Percentiles rank a stretch among this genome's conserved stretches.
Evolutionary conservation across 2,329 filamentous ascomycete species (phyloP).

Genomic region (Nothopassalora personata): DNA sequence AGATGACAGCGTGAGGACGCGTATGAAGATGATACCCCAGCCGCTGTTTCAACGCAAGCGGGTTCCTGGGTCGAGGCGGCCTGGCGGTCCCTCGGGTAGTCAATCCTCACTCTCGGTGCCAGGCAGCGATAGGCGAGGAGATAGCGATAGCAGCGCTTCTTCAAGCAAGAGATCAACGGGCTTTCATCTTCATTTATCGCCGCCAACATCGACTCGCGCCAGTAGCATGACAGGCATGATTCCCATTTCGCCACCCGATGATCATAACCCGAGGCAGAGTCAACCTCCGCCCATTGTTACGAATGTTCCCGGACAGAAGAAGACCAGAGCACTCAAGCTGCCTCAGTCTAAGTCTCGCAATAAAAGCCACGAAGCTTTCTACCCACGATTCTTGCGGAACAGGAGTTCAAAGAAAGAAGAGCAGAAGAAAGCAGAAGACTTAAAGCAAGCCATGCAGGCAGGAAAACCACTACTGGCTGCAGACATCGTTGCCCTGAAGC

Average conservation of each 20-base stretch:
- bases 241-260: constrained; percentile 30
- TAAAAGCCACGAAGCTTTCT: constrained; percentile 19
- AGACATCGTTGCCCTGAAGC: constrained; percentile 19
- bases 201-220: constrained; percentile 5
- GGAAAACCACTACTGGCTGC: constrained; percentile 19
- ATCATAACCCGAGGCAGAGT: background rate
- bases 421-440: constrained; percentile 3
- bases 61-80: background rate
- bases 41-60: constrained; percentile 26
- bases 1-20: constrained; percentile 21
- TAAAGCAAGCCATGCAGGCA: background rate
- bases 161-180: constrained; percentile 10
- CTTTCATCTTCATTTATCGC: constrained; percentile 21
- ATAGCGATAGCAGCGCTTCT: constrained; percentile 4
- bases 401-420: constrained; percentile 14
- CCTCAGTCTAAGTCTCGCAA: constrained; percentile 1
- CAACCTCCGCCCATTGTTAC: background rate
- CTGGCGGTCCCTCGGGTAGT: background rate
- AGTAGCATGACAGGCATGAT: constrained; percentile 28
- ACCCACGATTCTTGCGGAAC: constrained; percentile 21
- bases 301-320: background rate
- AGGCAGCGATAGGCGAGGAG: background rate
- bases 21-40: constrained; percentile 32
- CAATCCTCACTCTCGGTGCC: constrained; percentile 2
- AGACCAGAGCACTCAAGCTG: background rate